Evolutionary conservation across 768 basidiomycete genomes (phyloP).

Genomic region (Mycena filopes): DNA sequence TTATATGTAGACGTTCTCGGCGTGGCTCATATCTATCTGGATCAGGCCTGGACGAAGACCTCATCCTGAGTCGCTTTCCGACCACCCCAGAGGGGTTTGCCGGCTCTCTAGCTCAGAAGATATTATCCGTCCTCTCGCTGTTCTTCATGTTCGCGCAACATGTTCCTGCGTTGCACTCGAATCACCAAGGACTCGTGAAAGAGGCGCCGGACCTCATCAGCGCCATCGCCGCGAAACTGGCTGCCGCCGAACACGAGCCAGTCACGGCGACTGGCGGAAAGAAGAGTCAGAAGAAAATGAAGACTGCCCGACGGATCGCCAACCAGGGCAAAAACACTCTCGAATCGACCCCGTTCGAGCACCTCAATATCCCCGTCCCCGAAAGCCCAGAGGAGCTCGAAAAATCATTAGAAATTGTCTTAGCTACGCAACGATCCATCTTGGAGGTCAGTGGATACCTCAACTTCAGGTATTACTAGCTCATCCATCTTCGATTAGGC

Average conservation of each 20-base stretch:
- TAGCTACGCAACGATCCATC: constrained; percentile 26
- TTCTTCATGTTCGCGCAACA: constrained; percentile 22
- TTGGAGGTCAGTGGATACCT: constrained; percentile 10
- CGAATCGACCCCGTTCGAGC: constrained; percentile 43
- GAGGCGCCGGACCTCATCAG: constrained; percentile 19
- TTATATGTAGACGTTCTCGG: neutral
- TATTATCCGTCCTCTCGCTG: constrained; percentile 8
- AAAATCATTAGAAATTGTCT: constrained; percentile 3
- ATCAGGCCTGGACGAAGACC: constrained; percentile 14
- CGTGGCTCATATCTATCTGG: neutral
- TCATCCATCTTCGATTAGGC: constrained; percentile 3
- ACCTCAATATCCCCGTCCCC: constrained; percentile 19
- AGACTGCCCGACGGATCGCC: constrained; percentile 23
- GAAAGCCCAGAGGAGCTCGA: constrained; percentile 15
- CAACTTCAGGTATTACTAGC: neutral
- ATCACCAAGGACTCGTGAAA: constrained; percentile 18
- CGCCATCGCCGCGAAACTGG: neutral
- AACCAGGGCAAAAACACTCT: constrained; percentile 26
- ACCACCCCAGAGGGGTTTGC: constrained; percentile 16
- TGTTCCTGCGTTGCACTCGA: neutral
- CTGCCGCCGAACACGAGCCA: constrained; percentile 4
- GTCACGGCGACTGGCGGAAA: constrained; percentile 12
- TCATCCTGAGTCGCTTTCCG: constrained; percentile 22
- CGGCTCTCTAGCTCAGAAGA: constrained; percentile 1
- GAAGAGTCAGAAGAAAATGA: constrained; percentile 42